These are phyloP conservation scores for Chiua sp. DNA, from an alignment of 1,284 basidiomycete genomes.

Conservation along the genomic window DNA sequence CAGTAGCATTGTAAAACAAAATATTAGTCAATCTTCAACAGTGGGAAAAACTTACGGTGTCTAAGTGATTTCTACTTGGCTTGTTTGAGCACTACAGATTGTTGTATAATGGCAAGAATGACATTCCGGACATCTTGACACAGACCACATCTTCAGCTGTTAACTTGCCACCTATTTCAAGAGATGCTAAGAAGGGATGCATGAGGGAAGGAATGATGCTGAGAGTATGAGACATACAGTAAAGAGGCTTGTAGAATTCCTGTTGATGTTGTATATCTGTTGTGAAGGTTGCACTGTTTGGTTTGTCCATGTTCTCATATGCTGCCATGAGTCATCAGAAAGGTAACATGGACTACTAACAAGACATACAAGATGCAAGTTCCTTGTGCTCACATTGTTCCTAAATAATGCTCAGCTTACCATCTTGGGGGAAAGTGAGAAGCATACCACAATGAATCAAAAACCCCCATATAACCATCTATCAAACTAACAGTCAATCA, in stretches of 20 bases:
- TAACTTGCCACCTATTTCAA: constrained; percentile 80
- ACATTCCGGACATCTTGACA: background rate
- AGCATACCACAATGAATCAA: constrained; percentile 93
- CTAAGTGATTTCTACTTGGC: no score
- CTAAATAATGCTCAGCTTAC: constrained; percentile 80
- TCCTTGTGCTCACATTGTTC: constrained; percentile 90
- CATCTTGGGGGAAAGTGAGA: constrained; percentile 83
- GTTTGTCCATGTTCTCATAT: constrained; percentile 92
- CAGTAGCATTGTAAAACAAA: no score
- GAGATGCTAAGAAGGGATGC: constrained; percentile 56
- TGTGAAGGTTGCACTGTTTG: constrained; percentile 42
- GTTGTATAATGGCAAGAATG: no score
- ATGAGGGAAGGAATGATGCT: constrained; percentile 1
- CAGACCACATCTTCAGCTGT: constrained; percentile 52
- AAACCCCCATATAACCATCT: constrained; percentile 60
- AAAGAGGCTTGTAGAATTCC: constrained; percentile 88
- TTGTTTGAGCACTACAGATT: no score
- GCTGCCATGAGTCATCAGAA: constrained; percentile 52
- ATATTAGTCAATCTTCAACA: no score
- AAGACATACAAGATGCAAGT: constrained; percentile 79
- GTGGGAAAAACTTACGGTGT: no score
- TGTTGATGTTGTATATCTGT: constrained; percentile 87
- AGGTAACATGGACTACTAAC: background rate
- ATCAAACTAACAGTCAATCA: constrained; percentile 7
- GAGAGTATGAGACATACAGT: constrained; percentile 52